A percentile compares a stretch with the other conserved stretches of the same genome.
phyloP scores from a whole-genome alignment of 2,329 filamentous ascomycete genomes.

The Ophiostoma ips region DNA sequence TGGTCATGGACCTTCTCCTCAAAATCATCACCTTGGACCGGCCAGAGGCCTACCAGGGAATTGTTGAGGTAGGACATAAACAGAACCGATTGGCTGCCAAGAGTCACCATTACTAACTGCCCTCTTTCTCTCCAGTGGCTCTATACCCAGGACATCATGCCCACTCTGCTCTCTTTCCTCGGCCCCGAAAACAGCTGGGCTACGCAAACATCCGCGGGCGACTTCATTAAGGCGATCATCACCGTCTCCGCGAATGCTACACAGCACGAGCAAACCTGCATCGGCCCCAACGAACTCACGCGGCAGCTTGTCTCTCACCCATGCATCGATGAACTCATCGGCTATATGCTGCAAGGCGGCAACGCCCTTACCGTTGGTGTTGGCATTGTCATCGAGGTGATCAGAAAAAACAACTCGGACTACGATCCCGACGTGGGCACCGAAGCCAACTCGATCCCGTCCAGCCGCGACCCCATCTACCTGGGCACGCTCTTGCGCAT shows the following conservation, averaged over 20 bases:
- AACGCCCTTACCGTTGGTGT: slow-evolving; percentile 93
- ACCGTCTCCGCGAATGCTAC: slow-evolving; percentile 97
- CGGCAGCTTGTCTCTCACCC: slow-evolving; percentile 79
- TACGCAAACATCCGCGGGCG: slow-evolving; percentile 89
- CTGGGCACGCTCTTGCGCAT: slow-evolving; percentile 76
- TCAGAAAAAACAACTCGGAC: slow-evolving; percentile 97
- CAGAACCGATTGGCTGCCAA: neutral
- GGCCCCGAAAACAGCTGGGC: slow-evolving; percentile 74
- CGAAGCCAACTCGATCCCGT: slow-evolving; percentile 65
- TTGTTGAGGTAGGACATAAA: slow-evolving; percentile 22
- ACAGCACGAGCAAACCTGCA: slow-evolving; percentile 96
- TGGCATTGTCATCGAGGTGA: slow-evolving; percentile 95
- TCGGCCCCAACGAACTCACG: slow-evolving; percentile 92
- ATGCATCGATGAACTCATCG: slow-evolving; percentile 74
- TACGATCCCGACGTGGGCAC: slow-evolving; percentile 88
- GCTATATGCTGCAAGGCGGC: slow-evolving; percentile 83
- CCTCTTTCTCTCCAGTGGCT: slow-evolving; percentile 49
- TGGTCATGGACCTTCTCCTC: slow-evolving; percentile 93
- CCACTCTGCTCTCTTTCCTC: slow-evolving; percentile 73
- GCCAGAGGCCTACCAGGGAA: slow-evolving; percentile 85
- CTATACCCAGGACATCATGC: slow-evolving; percentile 76
- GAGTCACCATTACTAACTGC: neutral
- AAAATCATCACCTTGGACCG: slow-evolving; percentile 97
- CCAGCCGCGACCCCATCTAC: slow-evolving; percentile 86
- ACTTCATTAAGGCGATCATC: slow-evolving; percentile 97